These are phyloP conservation scores for Aspergillus diversus DNA, from an alignment of 495 filamentous ascomycete species.

Conservation along the genomic window DNA sequence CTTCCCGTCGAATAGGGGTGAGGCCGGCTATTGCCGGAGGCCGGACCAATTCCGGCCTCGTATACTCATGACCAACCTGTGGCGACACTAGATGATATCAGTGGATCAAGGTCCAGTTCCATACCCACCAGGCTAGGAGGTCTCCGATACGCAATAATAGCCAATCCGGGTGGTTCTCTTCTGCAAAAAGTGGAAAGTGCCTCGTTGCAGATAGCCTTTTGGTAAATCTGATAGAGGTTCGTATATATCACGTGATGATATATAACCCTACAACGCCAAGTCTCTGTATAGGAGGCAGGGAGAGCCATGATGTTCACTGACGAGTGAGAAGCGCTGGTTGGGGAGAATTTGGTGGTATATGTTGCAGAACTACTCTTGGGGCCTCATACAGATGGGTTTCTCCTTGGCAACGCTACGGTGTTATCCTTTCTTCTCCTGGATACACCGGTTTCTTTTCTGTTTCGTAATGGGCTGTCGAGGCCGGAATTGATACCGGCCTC, in stretches of 20 bases:
- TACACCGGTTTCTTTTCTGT: constrained; percentile 36
- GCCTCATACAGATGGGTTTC: background rate
- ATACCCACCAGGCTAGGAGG: background rate
- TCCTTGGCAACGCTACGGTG: background rate
- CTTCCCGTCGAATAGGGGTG: constrained; percentile 7
- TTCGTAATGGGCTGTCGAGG: constrained; percentile 47
- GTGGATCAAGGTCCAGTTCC: background rate
- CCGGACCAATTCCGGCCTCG: constrained; percentile 51
- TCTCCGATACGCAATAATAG: background rate
- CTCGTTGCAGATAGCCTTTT: background rate
- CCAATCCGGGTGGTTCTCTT: background rate
- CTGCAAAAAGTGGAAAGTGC: background rate
- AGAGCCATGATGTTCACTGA: background rate
- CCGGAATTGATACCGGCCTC: constrained; percentile 69
- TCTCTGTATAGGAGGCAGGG: constrained; percentile 33
- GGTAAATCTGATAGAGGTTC: constrained; percentile 14
- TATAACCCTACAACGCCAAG: constrained; percentile 35
- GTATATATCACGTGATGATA: constrained; percentile 32
- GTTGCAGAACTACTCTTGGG: background rate
- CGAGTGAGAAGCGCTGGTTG: constrained; percentile 16
- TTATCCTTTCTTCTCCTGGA: constrained; percentile 17
- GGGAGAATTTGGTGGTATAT: constrained; percentile 8
- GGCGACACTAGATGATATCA: constrained; percentile 10
- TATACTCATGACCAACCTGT: constrained; percentile 29
- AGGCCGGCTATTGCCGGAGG: constrained; percentile 49